Percentiles rank a stretch among this genome's conserved stretches.
Evolutionary conservation across 2,329 filamentous ascomycete species (phyloP).

Genomic region (Cytospora schulzeri): DNA sequence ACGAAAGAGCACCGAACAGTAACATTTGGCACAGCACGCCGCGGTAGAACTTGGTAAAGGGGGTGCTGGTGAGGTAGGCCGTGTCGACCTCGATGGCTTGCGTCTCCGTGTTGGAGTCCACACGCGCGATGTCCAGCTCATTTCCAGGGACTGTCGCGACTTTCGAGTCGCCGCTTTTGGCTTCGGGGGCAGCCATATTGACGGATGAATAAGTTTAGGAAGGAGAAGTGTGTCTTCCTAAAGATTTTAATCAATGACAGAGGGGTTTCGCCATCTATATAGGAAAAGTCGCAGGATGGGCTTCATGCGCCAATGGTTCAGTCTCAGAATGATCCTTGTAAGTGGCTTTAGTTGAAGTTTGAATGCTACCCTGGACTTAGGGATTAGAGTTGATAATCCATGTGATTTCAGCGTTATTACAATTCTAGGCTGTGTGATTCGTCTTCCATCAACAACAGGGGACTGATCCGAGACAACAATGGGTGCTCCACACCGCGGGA

Average conservation of each 20-base stretch:
- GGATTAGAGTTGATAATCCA: neutral
- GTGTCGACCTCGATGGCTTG: conserved; percentile 24
- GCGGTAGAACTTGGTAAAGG: conserved; percentile 18
- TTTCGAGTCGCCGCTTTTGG: conserved; percentile 11
- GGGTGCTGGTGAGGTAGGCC: conserved; percentile 22
- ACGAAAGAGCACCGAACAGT: conserved; percentile 25
- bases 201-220: neutral
- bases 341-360: neutral
- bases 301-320: neutral
- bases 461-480: conserved; percentile 13
- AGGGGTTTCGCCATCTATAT: conserved; percentile 6
- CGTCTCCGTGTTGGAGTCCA: conserved; percentile 21
- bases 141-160: conserved; percentile 15
- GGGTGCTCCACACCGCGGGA: conserved; percentile 6
- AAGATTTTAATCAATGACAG: neutral
- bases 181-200: conserved; percentile 8
- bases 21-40: conserved; percentile 27
- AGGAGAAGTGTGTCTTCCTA: neutral
- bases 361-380: conserved; percentile 13
- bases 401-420: conserved; percentile 9
- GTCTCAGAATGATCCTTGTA: neutral
- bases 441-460: neutral
- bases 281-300: neutral
- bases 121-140: conserved; percentile 9
- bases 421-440: conserved; percentile 18